Base-by-base conservation (phyloP, 129 eudicot species). In the Centrapalus pauciflorus region DNA sequence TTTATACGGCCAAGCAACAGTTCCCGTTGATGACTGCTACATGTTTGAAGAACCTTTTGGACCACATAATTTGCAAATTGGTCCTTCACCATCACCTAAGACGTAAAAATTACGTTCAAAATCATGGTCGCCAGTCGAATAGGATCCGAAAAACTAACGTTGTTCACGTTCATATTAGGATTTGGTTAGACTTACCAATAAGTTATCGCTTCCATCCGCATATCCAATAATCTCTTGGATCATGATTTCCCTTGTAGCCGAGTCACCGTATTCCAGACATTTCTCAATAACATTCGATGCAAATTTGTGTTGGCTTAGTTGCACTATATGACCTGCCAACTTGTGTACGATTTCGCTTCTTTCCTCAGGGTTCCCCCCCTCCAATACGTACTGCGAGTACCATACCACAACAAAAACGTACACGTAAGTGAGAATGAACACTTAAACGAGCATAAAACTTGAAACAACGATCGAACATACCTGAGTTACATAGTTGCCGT, bases 61-160 rank as follows among this genome's bases (percentile, higher is more conserved):
- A 88, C 80, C 68, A 88, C 95, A 75, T 88, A 88, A 70, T 88
- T 87, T 76, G 95, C 95, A 66, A 76, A 88, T 68, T 88, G 89
- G 79, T 88, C 96, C 72, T 88, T 88, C 86, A 88, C 83, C 96
- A 88, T 84, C 28, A 81, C 71, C 92, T 88, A 57, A 16, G 6
- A n/a, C 56, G 33, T 43, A 46, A 67, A 34, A 50, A 60, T n/a
- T n/a, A n/a, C n/a, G n/a, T n/a, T n/a, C 2, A 57, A 57, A n/a
- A n/a, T n/a, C 64, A 72, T n/a, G 76, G 29, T 19, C 32, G 32
- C n/a, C n/a, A 21, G 33, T 20, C 19, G 3, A 13, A 1, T 4
- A 5, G 14, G 4, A 20, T 34, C 7, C 1, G 28, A 13, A n/a
- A 30, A 54, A 10, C 17, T 27, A 65, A 30, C 12, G 41, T 0